Evolutionary conservation across 1,139 yeast species (phyloP).

Genomic region (Magnusiomyces fungicola): DNA sequence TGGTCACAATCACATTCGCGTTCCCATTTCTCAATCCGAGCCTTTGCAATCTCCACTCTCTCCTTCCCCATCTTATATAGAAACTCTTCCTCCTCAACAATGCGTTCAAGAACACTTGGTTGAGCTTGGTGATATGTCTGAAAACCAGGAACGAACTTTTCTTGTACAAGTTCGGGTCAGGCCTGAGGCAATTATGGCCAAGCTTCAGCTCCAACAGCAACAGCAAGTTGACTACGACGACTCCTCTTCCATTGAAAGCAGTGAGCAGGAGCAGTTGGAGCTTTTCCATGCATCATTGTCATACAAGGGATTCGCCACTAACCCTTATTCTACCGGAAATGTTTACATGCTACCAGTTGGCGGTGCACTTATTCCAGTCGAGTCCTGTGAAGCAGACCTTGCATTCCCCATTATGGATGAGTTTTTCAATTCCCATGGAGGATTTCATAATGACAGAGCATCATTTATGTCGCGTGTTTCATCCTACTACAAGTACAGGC

Average conservation of each 20-base stretch:
- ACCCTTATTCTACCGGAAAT: neutral
- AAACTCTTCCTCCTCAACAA: conserved; percentile 1
- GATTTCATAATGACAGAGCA: too few relatives aligned
- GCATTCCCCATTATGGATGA: neutral
- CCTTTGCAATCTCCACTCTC: conserved; percentile 3
- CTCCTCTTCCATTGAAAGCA: neutral
- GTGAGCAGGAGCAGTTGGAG: neutral
- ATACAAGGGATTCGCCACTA: neutral
- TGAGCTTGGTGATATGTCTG: conserved; percentile 18
- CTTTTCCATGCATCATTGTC: conserved; percentile 2
- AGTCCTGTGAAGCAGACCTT: neutral
- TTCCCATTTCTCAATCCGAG: neutral
- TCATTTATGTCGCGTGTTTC: too few relatives aligned
- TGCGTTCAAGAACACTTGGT: conserved; percentile 11
- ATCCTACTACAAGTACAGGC: too few relatives aligned
- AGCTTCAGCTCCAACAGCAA: neutral
- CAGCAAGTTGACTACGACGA: neutral
- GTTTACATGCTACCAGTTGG: conserved; percentile 10
- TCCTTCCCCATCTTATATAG: conserved; percentile 6
- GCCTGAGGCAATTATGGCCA: neutral
- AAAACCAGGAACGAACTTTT: conserved; percentile 19
- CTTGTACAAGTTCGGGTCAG: conserved; percentile 18
- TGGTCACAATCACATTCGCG: neutral
- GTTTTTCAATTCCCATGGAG: neutral
- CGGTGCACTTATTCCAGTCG: conserved; percentile 7